phyloP scores from a whole-genome alignment of 805 yeast genomes.

The Zygoascus biomembranicola region DNA sequence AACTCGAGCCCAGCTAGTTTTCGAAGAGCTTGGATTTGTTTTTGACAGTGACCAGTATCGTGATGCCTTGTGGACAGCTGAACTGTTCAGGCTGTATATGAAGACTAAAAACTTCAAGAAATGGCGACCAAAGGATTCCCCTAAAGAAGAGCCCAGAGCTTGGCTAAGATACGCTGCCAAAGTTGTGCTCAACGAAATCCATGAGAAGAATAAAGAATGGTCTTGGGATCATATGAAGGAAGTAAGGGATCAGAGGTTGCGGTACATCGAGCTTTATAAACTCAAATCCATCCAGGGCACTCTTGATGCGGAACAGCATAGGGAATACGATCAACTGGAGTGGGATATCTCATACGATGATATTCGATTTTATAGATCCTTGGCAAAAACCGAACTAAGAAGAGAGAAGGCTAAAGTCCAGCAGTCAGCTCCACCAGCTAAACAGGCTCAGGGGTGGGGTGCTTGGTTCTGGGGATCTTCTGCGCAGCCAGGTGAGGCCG shows the following conservation, averaged over 20 bases:
- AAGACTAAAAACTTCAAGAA: conserved; percentile 69
- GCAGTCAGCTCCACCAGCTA: background rate
- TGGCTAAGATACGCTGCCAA: conserved; percentile 81
- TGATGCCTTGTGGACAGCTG: conserved; percentile 71
- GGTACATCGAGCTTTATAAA: conserved; percentile 64
- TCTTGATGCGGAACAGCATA: conserved; percentile 12
- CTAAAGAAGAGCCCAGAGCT: conserved; percentile 54
- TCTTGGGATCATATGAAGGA: conserved; percentile 75
- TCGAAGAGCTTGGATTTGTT: conserved; percentile 83
- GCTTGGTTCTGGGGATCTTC: conserved; percentile 25
- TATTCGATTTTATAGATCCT: conserved; percentile 72
- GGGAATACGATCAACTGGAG: conserved; percentile 47
- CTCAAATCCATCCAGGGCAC: conserved; percentile 38
- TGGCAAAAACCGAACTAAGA: conserved; percentile 60
- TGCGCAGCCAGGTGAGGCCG: conserved; percentile 9
- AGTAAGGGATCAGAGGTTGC: conserved; percentile 63
- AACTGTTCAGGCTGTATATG: conserved; percentile 69
- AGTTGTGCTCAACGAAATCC: conserved; percentile 72
- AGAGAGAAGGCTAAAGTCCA: conserved; percentile 37
- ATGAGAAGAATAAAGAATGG: conserved; percentile 72
- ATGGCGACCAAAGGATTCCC: conserved; percentile 50
- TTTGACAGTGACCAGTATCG: conserved; percentile 79
- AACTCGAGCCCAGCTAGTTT: conserved; percentile 62
- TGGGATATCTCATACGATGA: conserved; percentile 61
- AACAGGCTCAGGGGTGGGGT: conserved; percentile 15